Conservation (phyloP, 495 filamentous ascomycete species). For the Diplogelasinospora grovesii region DNA sequence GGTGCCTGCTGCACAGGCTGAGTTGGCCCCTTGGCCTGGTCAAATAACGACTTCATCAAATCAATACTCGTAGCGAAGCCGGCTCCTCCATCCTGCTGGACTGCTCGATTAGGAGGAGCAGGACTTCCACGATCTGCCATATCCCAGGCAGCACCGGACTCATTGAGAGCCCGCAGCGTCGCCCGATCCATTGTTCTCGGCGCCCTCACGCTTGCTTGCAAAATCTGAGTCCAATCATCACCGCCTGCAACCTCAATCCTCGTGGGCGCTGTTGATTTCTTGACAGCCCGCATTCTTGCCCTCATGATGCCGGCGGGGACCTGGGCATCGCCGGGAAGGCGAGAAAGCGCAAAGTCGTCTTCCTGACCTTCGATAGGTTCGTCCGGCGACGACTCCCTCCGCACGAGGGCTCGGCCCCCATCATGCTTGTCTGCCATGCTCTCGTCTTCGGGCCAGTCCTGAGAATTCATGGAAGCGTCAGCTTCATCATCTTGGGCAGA, state of each 20-base stretch:
- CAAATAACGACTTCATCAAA: constrained; percentile 86
- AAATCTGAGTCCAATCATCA: constrained; percentile 81
- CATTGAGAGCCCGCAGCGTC: constrained; percentile 41
- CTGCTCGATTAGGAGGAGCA: constrained; percentile 24
- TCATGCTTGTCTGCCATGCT: constrained; percentile 61
- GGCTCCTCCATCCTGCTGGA: constrained; percentile 44
- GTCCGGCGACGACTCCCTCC: no score
- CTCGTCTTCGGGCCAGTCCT: constrained; percentile 52
- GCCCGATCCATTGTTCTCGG: constrained; percentile 70
- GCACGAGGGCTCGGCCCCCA: no score
- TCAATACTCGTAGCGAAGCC: constrained; percentile 76
- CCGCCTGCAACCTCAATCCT: constrained; percentile 51
- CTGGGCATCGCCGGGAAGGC: constrained; percentile 28
- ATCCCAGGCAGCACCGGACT: constrained; percentile 33
- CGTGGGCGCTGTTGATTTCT: constrained; percentile 51
- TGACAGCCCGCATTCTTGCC: constrained; percentile 49
- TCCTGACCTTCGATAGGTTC: constrained; percentile 40
- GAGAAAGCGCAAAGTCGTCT: constrained; percentile 31
- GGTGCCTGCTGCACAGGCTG: constrained; percentile 34
- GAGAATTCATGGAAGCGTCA: constrained; percentile 55
- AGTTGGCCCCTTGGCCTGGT: constrained; percentile 46
- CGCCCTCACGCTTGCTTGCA: constrained; percentile 87
- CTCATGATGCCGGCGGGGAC: constrained; percentile 49
- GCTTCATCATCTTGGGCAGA: constrained; percentile 81
- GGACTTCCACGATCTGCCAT: constrained; percentile 29